Conservation (phyloP, 2,329 filamentous ascomycete species). For the Cordyceps cicadae region DNA sequence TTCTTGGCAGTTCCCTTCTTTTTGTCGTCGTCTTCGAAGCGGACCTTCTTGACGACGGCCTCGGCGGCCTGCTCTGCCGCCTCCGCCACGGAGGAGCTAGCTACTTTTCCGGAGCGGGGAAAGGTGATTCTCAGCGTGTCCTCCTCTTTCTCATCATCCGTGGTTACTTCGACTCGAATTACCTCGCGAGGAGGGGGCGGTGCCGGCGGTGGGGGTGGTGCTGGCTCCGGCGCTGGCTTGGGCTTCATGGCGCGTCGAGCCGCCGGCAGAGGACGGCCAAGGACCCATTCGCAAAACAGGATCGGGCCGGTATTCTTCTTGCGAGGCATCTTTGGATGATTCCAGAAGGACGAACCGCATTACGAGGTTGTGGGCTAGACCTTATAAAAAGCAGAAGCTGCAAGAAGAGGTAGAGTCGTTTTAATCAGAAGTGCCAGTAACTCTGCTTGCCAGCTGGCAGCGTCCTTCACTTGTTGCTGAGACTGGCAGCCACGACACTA, state of each 20-base stretch:
- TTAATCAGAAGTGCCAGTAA: background rate
- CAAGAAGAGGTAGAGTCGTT: background rate
- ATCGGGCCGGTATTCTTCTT: constrained; percentile 6
- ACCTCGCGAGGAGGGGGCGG: constrained; percentile 21
- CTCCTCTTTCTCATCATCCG: constrained; percentile 43
- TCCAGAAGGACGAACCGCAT: background rate
- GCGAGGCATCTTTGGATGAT: background rate
- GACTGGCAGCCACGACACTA: background rate
- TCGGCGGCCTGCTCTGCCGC: constrained; percentile 7
- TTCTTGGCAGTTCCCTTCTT: constrained; percentile 19
- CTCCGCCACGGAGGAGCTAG: constrained; percentile 4
- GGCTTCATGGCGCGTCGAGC: constrained; percentile 19
- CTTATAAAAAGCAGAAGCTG: background rate
- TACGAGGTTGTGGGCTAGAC: background rate
- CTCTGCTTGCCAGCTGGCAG: constrained; percentile 5
- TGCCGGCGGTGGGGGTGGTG: background rate
- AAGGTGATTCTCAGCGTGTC: constrained; percentile 42
- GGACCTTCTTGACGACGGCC: constrained; percentile 33
- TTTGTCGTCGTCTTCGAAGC: constrained; percentile 26
- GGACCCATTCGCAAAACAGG: constrained; percentile 33
- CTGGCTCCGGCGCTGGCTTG: constrained; percentile 15
- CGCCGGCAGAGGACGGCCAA: constrained; percentile 28
- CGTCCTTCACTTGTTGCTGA: background rate
- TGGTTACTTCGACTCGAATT: constrained; percentile 35
- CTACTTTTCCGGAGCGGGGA: constrained; percentile 28